Evolutionary conservation across 352 stramenopile genomes (phyloP), one percentile per base, ranked within the genome.

Genomic region (Phytopythium ostracodes): DNA sequence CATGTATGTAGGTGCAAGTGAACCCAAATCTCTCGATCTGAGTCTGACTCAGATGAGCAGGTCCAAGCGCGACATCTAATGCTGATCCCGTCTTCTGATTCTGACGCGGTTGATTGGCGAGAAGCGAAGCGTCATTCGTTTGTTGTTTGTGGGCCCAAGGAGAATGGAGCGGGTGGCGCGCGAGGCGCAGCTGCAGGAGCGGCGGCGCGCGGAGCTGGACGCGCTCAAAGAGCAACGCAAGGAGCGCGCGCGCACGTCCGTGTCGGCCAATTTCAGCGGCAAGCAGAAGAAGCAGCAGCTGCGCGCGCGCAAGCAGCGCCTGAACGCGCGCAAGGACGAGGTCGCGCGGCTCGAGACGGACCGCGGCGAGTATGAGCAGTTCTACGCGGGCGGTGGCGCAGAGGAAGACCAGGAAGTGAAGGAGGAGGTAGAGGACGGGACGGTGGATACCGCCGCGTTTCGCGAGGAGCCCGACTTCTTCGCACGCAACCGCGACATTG

Each of bases 281-380:
- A 94, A 94, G 67, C 81, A 94, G 68, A 94, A 94, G 68, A 94
- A 91, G 63, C 72, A 87, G 63, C 85, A 94, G 68, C 70, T 94
- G 49, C 85, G 85, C 25, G 83, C 82, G 15, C 84, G 82, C 63
- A 94, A 94, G 72, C 81, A 91, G 78, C 83, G 85, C 6, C 56
- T 94, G 31, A 76, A 79, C 33, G 76, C 70, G 31, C 85, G 85
- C 52, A 80, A 76, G 60, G 79, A 89, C 20, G 74, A 91, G 49
- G 75, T 75, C 25, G 80, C 73, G 12, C 66, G 74, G 31, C 56
- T 80, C 56, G 63, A 76, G 46, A 71, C 85, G 40, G 66, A 89
- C 63, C 79, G 88, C 65, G 79, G 73, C 52, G 83, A 89, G 56
- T 92, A 85, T 64, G 60, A 75, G 43, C 58, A 65, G 2, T 80